Evolutionary conservation across 805 yeast genomes (phyloP), one percentile per base, ranked within the genome.

Genomic region (Zygoascus flipseniorum): DNA sequence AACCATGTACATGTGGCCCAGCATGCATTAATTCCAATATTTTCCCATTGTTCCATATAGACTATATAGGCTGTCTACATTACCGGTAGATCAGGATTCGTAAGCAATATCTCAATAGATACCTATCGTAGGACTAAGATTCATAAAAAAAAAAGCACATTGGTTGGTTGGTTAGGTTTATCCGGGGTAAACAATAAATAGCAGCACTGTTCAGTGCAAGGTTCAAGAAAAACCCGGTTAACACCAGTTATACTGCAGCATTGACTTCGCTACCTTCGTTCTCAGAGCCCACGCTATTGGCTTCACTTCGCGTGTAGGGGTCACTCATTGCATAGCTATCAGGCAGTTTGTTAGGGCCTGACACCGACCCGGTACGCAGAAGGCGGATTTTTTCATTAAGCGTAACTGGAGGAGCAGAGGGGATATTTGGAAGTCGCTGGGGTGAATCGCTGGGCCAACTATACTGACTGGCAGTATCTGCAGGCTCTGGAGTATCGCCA

Each of bases 331-430:
- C 31, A 23, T 18, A 44, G 31, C 8, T 44, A 19, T 44, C 47
- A 11, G 32, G 18, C 32, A 26, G 16, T 18, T 23, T 19, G 47
- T 18, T 18, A 19, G 47, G 26, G 23, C 61, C 62, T 28, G 52
- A 43, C 31, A 59, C 64, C 9, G 59, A 55, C 13, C 64, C 64
- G 14, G 63, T 60, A 6, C 62, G 60, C 11, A 61, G 52, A 44
- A 61, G 52, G 14, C 58, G 56, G 52, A 60, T 60, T 48, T 60
- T 60, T 51, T 60, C 64, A 18, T 56, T 56, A 35, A 60, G 52
- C 8, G 62, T 58, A 31, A 60, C 62, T 5, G 64, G 64, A 14
- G 63, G 63, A 31, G 58, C 63, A 6, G 60, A 51, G 8, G 63
- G 59, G 39, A 57, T 52, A 46, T 60, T 58, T 13, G 59, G 59